Evolutionary conservation across 2,329 filamentous ascomycete genomes (phyloP).

Genomic region (Neonectria coccinea): DNA sequence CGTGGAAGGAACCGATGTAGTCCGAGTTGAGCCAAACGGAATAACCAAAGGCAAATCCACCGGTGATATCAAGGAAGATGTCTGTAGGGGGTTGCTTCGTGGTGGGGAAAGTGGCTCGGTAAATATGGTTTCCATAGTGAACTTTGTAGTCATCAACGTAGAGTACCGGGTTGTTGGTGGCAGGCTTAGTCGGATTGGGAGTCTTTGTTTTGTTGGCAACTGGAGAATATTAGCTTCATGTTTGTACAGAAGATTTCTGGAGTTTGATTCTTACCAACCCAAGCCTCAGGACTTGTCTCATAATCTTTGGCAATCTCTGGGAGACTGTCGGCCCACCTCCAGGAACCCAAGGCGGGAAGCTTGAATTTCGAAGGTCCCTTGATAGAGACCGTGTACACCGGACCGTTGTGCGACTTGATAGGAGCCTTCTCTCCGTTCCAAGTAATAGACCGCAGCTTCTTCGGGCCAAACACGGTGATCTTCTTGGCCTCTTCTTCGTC

Average conservation of each 20-base stretch:
- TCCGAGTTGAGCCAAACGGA: slow-evolving; percentile 68
- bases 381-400: slow-evolving; percentile 46
- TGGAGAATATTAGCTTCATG: not conserved
- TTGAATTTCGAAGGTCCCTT: slow-evolving; percentile 45
- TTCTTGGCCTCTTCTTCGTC: slow-evolving; percentile 57
- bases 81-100: slow-evolving; percentile 53
- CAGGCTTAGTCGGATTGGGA: slow-evolving; percentile 59
- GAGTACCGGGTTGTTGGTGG: slow-evolving; percentile 64
- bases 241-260: too few species aligned
- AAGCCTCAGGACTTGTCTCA: slow-evolving; percentile 55
- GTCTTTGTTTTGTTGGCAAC: slow-evolving; percentile 63
- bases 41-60: slow-evolving; percentile 67
- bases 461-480: slow-evolving; percentile 61
- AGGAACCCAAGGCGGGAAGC: slow-evolving; percentile 57
- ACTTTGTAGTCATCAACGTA: slow-evolving; percentile 69
- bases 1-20: slow-evolving; percentile 67
- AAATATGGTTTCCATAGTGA: slow-evolving; percentile 66
- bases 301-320: slow-evolving; percentile 61
- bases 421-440: slow-evolving; percentile 62
- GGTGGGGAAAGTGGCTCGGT: slow-evolving; percentile 63
- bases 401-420: slow-evolving; percentile 43
- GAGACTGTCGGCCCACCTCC: slow-evolving; percentile 62
- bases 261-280: slow-evolving; percentile 51
- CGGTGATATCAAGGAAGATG: slow-evolving; percentile 63
- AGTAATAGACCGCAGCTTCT: slow-evolving; percentile 56